Evolutionary conservation across 371 early-diverging fungal species (phyloP).

Genomic region (Capniomyces stellatus): DNA sequence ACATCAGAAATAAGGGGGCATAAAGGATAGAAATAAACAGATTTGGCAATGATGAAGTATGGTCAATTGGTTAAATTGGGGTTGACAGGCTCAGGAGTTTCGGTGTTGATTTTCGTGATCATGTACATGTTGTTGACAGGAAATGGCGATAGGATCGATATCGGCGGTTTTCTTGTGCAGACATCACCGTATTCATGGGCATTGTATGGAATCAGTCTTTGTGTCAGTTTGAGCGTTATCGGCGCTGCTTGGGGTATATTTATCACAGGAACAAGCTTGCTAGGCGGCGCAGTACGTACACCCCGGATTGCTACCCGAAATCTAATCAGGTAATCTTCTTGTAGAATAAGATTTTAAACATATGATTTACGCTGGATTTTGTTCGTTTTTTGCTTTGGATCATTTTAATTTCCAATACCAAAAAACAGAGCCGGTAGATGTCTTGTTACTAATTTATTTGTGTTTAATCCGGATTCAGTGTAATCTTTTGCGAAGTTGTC

Average conservation of each 20-base stretch:
- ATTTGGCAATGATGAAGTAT: neutral
- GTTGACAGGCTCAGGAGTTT: neutral
- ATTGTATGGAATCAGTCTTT: conserved; percentile 61
- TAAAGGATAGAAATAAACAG: no score
- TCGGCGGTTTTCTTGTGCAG: conserved; percentile 55
- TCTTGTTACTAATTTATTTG: no score
- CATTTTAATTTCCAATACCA: no score
- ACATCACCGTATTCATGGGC: conserved; percentile 86
- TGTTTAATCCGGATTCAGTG: conserved; percentile 23
- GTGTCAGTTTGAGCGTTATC: conserved; percentile 77
- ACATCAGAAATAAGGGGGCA: no score
- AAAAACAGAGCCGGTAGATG: no score
- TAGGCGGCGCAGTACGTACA: conserved; percentile 82
- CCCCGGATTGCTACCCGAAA: conserved; percentile 93
- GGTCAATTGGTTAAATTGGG: neutral
- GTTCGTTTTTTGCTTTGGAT: no score
- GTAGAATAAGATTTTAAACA: no score
- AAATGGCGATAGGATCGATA: conserved; percentile 65
- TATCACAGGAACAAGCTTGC: conserved; percentile 70
- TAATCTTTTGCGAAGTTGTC: conserved; percentile 97
- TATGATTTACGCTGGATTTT: no score
- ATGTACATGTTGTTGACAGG: conserved; percentile 75
- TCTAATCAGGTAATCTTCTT: conserved; percentile 45
- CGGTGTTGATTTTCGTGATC: conserved; percentile 11
- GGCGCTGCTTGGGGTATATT: conserved; percentile 98